Percentiles rank a stretch among this genome's conserved stretches.
These are phyloP conservation scores for Neckera pumila DNA, from an alignment of 225 moss, liverwort and hornwort species.

Conservation along the genomic window DNA sequence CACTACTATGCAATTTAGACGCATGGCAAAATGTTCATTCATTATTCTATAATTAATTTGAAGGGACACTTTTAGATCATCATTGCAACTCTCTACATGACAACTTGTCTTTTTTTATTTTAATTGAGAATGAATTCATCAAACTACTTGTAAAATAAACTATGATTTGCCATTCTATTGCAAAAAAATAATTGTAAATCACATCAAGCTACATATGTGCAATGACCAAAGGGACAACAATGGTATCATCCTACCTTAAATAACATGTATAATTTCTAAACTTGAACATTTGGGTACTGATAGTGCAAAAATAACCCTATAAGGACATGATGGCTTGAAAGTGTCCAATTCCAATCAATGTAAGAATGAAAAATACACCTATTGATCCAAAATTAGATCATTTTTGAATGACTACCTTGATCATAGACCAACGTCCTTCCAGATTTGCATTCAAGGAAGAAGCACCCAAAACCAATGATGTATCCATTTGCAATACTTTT, in stretches of 20 bases:
- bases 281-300: fast-evolving
- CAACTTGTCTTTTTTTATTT: background rate
- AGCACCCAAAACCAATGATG: no score
- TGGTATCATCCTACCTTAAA: background rate
- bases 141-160: background rate
- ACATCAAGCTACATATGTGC: no score
- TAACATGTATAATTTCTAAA: background rate
- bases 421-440: background rate
- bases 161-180: fast-evolving
- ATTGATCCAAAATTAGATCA: background rate
- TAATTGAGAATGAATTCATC: fast-evolving
- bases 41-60: no score
- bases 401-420: background rate
- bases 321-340: fast-evolving
- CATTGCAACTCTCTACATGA: no score
- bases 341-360: fast-evolving
- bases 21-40: background rate
- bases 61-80: background rate
- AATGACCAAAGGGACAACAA: background rate
- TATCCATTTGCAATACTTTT: no score
- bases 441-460: background rate
- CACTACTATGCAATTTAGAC: background rate
- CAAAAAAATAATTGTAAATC: background rate
- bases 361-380: background rate
- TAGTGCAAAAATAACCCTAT: fast-evolving